Base-by-base conservation (phyloP, 2,329 filamentous ascomycete genomes). In the Pseudogymnoascus verrucosus region DNA sequence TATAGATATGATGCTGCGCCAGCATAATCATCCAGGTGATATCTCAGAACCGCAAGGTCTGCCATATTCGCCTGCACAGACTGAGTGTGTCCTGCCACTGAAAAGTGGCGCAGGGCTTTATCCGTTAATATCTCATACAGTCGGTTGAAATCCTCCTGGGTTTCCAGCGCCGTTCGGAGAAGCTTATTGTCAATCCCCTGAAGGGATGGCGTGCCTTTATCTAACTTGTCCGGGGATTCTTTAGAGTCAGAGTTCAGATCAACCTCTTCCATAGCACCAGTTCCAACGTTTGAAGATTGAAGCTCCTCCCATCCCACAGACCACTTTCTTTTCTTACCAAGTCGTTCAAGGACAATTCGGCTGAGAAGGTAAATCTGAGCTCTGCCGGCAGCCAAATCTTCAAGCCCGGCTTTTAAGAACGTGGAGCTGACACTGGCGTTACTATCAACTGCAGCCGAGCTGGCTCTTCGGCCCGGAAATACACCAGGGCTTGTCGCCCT, bases 1-100 rank as follows among this genome's bases (percentile, higher is more conserved):
- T 89, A 84, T 70, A 99, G 95, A 71, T 90, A 93, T 0, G 83
- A 83, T 0, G 89, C 87, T 0, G 95, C 93, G 1, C 85, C 82
- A 2, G 78, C 79, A 71, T 87, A 93, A 68, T 98, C 90, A 21
- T 84, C 83, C 2, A 90, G 79, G 65, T 89, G 84, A 69, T 88
- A 95, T 70, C 93, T 93, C 61, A 97, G 78, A 4, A 95, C 83
- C 1, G 92, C 95, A 54, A 98, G 82, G 74, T 99, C 95, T 8
- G 91, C 89, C 74, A 93, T 85, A 65, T 88, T 87, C 19, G 87
- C 83, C 69, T 96, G 87, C 0, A 89, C 87, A 6, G 91, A 90
- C 69, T 96, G 89, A 0, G 81, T 81, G 67, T 93, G 89, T 63
- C 87, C 89, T 4, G 93, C 91, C 4, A 91, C 85, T 12, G 87